A percentile compares a stretch with the other conserved stretches of the same genome.
phyloP scores from a whole-genome alignment of 2,329 filamentous ascomycete genomes.

The Cladosporium sp. region DNA sequence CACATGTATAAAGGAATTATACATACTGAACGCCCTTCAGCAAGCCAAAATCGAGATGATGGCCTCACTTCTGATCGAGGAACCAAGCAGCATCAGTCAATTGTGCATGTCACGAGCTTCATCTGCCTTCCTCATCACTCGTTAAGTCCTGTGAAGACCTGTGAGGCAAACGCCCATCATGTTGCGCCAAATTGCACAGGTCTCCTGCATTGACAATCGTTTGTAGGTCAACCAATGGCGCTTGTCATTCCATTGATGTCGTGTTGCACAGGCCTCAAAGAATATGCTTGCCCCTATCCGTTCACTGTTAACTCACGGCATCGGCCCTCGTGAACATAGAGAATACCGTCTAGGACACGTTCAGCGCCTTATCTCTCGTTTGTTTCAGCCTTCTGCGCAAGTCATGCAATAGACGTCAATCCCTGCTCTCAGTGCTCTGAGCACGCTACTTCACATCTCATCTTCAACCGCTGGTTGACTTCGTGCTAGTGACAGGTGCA shows the following conservation, averaged over 20 bases:
- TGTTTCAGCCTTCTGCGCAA: constrained; percentile 1
- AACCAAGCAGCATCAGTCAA: too few species aligned
- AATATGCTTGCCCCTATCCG: too few species aligned
- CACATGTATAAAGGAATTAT: neutral
- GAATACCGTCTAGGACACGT: neutral
- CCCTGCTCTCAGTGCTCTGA: neutral
- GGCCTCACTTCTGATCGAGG: too few species aligned
- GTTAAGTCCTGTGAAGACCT: neutral
- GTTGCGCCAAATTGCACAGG: neutral
- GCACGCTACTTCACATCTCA: neutral
- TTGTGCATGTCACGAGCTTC: too few species aligned
- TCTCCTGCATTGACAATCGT: neutral
- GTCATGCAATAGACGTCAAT: neutral
- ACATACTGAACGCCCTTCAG: neutral
- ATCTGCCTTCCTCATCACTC: neutral
- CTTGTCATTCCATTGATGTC: neutral
- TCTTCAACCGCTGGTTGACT: neutral
- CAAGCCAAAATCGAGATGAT: neutral
- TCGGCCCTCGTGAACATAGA: neutral
- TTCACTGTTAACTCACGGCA: neutral
- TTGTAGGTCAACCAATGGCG: neutral
- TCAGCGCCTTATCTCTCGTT: constrained; percentile 1
- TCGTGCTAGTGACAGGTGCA: neutral
- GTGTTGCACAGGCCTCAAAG: neutral
- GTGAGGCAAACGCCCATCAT: constrained; percentile 9